These are phyloP conservation scores for Termitomyces sp. DNA, from an alignment of 768 basidiomycete genomes.

Conservation along the genomic window DNA sequence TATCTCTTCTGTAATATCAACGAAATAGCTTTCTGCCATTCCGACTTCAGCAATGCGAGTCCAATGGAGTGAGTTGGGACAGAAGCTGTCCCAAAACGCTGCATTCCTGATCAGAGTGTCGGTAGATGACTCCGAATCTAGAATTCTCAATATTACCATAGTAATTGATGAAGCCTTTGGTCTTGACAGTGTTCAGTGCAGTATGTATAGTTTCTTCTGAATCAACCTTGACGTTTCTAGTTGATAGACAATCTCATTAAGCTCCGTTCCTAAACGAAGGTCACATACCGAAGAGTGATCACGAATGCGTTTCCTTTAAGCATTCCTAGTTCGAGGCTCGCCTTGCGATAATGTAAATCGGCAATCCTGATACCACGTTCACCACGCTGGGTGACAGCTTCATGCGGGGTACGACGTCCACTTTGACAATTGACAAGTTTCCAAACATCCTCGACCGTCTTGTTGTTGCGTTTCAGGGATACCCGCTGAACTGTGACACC, in stretches of 20 bases:
- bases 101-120: conserved; percentile 68
- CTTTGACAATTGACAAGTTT: conserved; percentile 65
- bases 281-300: conserved; percentile 80
- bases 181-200: conserved; percentile 71
- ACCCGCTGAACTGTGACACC: conserved; percentile 95
- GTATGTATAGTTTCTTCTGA: conserved; percentile 66
- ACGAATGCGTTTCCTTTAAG: conserved; percentile 94
- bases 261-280: not conserved
- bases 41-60: conserved; percentile 78
- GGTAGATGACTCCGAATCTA: conserved; percentile 4
- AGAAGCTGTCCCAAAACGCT: conserved; percentile 95
- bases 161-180: conserved; percentile 94
- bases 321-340: conserved; percentile 88
- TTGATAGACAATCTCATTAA: not conserved
- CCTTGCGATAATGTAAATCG: conserved; percentile 81
- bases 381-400: conserved; percentile 66
- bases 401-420: conserved; percentile 45
- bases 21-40: conserved; percentile 85
- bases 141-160: conserved; percentile 53
- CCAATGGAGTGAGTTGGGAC: conserved; percentile 95
- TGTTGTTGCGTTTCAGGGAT: conserved; percentile 67
- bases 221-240: conserved; percentile 80
- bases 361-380: conserved; percentile 87
- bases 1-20: conserved; percentile 78
- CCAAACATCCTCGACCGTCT: conserved; percentile 84